A percentile compares a stretch with the other conserved stretches of the same genome.
Conservation (phyloP, 768 basidiomycete genomes). For the Trametes cingulata region DNA sequence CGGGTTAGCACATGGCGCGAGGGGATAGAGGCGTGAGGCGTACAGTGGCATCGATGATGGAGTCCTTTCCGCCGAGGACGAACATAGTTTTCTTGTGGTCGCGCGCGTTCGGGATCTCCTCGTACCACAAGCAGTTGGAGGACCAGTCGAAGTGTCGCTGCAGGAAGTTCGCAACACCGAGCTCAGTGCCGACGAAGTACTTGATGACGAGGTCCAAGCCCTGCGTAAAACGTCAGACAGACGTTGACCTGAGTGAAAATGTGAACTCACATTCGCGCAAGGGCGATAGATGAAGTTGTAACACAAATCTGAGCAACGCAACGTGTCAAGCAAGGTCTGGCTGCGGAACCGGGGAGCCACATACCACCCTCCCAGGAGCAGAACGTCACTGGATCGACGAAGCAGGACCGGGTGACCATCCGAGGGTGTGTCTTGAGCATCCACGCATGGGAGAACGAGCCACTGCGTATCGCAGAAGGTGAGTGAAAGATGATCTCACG, state of each 20-base stretch:
- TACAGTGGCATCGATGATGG: slow-evolving; percentile 75
- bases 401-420: slow-evolving; percentile 74
- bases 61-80: slow-evolving; percentile 81
- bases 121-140: slow-evolving; percentile 86
- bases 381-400: slow-evolving; percentile 89
- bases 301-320: slow-evolving; percentile 64
- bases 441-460: slow-evolving; percentile 88
- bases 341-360: slow-evolving; percentile 24
- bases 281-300: slow-evolving; percentile 85
- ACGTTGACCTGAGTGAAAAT: not conserved
- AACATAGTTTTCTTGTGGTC: slow-evolving; percentile 69
- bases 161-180: slow-evolving; percentile 85
- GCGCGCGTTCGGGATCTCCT: slow-evolving; percentile 81
- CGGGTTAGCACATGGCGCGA: no score
- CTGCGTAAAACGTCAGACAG: slow-evolving; percentile 37
- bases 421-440: slow-evolving; percentile 76
- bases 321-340: not conserved
- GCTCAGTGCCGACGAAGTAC: slow-evolving; percentile 86
- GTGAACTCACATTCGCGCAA: slow-evolving; percentile 56
- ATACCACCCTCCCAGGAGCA: slow-evolving; percentile 93
- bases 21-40: slow-evolving; percentile 19
- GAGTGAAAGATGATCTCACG: not conserved
- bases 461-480: slow-evolving; percentile 40
- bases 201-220: slow-evolving; percentile 78
- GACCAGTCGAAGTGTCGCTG: slow-evolving; percentile 85